Evolutionary conservation across 257 asterid species (phyloP).

Genomic region (Solanum virginianum): DNA sequence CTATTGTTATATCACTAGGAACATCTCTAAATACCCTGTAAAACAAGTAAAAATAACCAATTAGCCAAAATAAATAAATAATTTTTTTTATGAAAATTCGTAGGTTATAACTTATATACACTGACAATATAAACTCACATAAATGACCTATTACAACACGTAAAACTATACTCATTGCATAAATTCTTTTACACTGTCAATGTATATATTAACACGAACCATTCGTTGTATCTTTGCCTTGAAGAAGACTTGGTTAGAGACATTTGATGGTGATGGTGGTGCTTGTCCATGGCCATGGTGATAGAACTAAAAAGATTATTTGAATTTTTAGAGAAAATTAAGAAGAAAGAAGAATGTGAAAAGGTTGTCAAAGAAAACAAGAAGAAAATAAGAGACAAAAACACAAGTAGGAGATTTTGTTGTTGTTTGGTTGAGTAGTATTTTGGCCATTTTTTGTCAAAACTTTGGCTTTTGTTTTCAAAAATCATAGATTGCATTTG

Average conservation of each 20-base stretch:
- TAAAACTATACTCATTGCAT: background rate
- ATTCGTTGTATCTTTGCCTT: conserved; percentile 59
- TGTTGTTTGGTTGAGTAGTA: conserved; percentile 16
- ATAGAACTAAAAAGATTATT: background rate
- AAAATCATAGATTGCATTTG: conserved; percentile 32
- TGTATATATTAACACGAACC: conserved; percentile 18
- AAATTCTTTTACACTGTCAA: background rate
- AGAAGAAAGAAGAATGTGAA: conserved; percentile 24
- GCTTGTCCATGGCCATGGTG: conserved; percentile 31
- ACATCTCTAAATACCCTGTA: conserved; percentile 89
- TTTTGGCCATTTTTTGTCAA: conserved; percentile 36
- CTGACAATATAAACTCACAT: background rate
- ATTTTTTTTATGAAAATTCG: background rate
- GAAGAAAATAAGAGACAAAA: conserved; percentile 22
- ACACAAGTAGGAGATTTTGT: conserved; percentile 14
- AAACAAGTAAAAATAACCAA: background rate
- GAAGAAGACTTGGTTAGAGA: background rate
- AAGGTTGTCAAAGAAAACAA: conserved; percentile 12
- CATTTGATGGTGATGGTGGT: conserved; percentile 12
- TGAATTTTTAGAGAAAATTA: conserved; percentile 9
- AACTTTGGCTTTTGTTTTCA: conserved; percentile 28
- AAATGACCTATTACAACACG: too few relatives aligned
- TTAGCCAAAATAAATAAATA: background rate
- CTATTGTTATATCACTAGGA: conserved; percentile 80
- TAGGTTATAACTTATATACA: background rate